Base-by-base conservation (phyloP, 2,329 filamentous ascomycete genomes). In the Aureobasidium sp. region DNA sequence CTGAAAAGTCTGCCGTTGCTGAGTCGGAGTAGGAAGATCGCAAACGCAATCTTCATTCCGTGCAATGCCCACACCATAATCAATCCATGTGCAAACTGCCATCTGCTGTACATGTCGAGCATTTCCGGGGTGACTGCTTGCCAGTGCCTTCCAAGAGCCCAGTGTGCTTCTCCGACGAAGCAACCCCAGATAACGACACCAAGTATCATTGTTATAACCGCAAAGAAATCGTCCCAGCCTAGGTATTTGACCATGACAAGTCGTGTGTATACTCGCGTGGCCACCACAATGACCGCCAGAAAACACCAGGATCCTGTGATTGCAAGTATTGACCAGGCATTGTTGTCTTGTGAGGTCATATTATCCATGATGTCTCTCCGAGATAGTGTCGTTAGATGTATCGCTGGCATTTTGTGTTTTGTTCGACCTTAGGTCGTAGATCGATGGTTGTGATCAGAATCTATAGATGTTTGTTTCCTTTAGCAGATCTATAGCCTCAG, bases 221-320 rank as follows among this genome's bases (percentile, higher is more conserved):
- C 81, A 2, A 76, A 64, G 62, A 72, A 78, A 66, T 82, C 81
- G 71, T 84, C 81, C 29, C 72, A 65, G 2, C 80, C 79, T 48
- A 79, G 72, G 32, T 77, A 77, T 29, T 75, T 78, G 48, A 83
- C 73, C 68, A 82, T 75, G 11, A 68, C 66, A 2, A 75, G 30
- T 11, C 81, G 75, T 30, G 82, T 81, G 29, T 62, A 65, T 6
- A 64, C 49, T 29, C 64, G 48, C 49, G 57, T 44, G 9, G 53
- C 41, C 21, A 63, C 62, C 0, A 61, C 45, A n/a, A 65, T 29
- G 34, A 65, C 30, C 25, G 64, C 64, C 25, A 65, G 57, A 30
- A 59, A 53, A 37, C 64, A 63, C 51, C 55, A 64, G 14, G 63
- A 53, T 39, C 64, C 64, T n/a, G 61, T 59, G 29, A 64, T 58